Evolutionary conservation across 2,329 filamentous ascomycete species (phyloP).

Genomic region (Aureobasidium namibiae): DNA sequence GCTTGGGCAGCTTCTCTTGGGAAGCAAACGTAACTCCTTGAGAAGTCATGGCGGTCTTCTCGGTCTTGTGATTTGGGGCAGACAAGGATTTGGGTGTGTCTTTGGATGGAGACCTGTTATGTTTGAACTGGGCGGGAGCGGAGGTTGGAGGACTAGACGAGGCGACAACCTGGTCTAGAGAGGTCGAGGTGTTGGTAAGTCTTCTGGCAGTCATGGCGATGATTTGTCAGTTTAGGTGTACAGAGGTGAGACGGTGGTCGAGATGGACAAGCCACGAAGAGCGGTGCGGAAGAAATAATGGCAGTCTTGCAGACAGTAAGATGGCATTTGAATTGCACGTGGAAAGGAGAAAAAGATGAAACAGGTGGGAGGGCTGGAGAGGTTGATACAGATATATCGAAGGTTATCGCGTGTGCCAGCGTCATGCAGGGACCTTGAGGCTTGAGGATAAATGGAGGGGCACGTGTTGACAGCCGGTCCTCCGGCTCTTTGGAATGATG

Average conservation of each 20-base stretch:
- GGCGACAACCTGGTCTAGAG: slow-evolving; percentile 62
- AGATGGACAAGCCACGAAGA: slow-evolving; percentile 74
- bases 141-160: slow-evolving; percentile 25
- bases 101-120: slow-evolving; percentile 46
- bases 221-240: slow-evolving; percentile 52
- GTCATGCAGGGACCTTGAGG: slow-evolving; percentile 11
- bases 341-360: not conserved
- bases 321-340: slow-evolving; percentile 51
- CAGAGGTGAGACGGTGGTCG: slow-evolving; percentile 67
- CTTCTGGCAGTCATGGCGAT: slow-evolving; percentile 56
- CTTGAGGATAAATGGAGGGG: slow-evolving; percentile 1
- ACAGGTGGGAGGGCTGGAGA: not conserved
- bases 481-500: slow-evolving; percentile 4
- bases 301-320: slow-evolving; percentile 76
- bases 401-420: slow-evolving; percentile 2
- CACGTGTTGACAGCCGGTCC: slow-evolving; percentile 6
- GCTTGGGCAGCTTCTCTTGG: slow-evolving; percentile 80
- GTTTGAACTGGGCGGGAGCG: slow-evolving; percentile 32
- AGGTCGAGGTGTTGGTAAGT: slow-evolving; percentile 58
- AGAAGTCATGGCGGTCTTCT: slow-evolving; percentile 44
- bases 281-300: slow-evolving; percentile 91
- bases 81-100: slow-evolving; percentile 42
- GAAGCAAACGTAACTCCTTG: slow-evolving; percentile 76
- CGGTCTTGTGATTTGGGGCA: slow-evolving; percentile 39
- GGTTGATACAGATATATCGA: not conserved